A percentile compares a stretch with the other conserved stretches of the same genome.
These are phyloP conservation scores for Balakata baccata DNA, from an alignment of 345 rosid species.

Conservation along the genomic window DNA sequence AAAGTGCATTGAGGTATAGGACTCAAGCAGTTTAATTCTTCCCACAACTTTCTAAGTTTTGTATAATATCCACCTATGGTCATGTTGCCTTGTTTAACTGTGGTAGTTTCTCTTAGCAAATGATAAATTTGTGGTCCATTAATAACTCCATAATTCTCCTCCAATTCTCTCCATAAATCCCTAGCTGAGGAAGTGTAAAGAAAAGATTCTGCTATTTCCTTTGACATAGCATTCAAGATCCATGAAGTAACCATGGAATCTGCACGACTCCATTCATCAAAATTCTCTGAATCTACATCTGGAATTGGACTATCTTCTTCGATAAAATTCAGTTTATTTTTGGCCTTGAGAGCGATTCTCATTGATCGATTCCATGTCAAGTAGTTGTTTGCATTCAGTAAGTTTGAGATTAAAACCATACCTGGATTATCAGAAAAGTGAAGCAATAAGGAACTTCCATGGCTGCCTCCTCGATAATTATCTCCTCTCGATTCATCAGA, in stretches of 20 bases:
- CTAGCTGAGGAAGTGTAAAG: neutral
- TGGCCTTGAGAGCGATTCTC: too few relatives aligned
- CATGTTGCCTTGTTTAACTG: neutral
- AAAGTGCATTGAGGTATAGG: neutral
- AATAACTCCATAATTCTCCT: neutral
- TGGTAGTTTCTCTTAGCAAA: neutral
- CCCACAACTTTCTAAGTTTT: neutral
- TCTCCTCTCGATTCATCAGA: too few relatives aligned
- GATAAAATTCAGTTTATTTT: too few relatives aligned
- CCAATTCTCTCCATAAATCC: neutral
- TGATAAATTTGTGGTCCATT: neutral
- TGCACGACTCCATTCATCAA: too few relatives aligned
- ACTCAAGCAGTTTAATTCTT: neutral
- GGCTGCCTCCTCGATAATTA: too few relatives aligned
- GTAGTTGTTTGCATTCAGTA: too few relatives aligned
- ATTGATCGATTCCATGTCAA: too few relatives aligned
- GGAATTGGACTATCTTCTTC: too few relatives aligned
- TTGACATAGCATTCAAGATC: neutral
- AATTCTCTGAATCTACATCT: too few relatives aligned
- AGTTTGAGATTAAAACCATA: too few relatives aligned
- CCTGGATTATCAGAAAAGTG: too few relatives aligned
- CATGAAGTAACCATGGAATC: neutral
- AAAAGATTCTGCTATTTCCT: neutral
- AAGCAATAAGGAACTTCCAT: too few relatives aligned
- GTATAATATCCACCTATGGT: neutral